These are phyloP conservation scores for Rhexocercosporidium sp. DNA, from an alignment of 2,329 filamentous ascomycete genomes.

Conservation along the genomic window DNA sequence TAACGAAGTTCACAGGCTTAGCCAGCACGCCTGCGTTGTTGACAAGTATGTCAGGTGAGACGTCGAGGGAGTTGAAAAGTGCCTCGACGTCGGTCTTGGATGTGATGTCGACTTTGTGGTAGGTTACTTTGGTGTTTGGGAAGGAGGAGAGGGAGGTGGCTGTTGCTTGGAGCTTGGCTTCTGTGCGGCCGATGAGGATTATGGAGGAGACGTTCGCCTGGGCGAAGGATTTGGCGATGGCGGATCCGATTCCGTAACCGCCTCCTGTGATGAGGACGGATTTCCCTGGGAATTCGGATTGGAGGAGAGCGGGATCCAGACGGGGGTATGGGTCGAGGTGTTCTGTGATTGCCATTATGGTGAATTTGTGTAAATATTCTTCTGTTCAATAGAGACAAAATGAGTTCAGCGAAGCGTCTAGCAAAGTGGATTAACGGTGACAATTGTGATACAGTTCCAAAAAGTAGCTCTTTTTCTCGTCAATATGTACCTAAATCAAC, in stretches of 20 bases:
- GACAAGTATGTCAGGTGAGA: neutral
- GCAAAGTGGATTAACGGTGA: neutral
- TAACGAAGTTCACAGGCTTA: neutral
- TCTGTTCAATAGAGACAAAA: neutral
- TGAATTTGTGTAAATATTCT: no score
- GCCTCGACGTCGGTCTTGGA: neutral
- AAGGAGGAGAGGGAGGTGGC: neutral
- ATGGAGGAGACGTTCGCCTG: neutral
- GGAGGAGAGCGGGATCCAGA: neutral
- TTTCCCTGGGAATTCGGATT: slow-evolving; percentile 45
- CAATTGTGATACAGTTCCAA: neutral
- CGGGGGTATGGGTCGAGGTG: neutral
- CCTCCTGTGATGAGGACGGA: slow-evolving; percentile 13
- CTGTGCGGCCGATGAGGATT: slow-evolving; percentile 6
- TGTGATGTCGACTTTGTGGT: slow-evolving; percentile 5
- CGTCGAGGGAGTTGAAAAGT: neutral
- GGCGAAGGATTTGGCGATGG: slow-evolving; percentile 8
- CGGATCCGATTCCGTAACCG: slow-evolving; percentile 10
- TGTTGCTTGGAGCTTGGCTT: neutral
- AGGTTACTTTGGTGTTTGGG: neutral
- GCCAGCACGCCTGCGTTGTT: slow-evolving; percentile 21
- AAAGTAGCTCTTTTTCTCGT: no score
- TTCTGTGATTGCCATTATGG: neutral
- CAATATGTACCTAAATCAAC: neutral
- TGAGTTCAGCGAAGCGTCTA: no score